Evolutionary conservation across 495 filamentous ascomycete genomes (phyloP).

Genomic region (Aspergillus ellipticus): DNA sequence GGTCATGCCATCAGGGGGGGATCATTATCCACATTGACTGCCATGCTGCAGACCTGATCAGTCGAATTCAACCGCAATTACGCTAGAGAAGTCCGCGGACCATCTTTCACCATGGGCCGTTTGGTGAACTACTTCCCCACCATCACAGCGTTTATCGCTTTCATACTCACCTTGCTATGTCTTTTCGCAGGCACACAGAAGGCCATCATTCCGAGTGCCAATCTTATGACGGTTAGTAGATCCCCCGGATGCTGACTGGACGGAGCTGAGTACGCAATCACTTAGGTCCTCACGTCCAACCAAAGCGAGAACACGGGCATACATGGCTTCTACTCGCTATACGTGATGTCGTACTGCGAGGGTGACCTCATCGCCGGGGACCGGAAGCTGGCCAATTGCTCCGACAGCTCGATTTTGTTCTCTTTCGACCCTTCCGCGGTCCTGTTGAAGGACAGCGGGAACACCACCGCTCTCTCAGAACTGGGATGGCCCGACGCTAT

Average conservation of each 20-base stretch:
- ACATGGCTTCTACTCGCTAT: conserved; percentile 70
- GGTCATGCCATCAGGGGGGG: neutral
- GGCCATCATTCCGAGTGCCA: conserved; percentile 57
- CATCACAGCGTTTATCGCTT: conserved; percentile 49
- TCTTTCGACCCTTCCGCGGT: conserved; percentile 58
- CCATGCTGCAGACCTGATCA: neutral
- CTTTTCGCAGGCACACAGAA: conserved; percentile 65
- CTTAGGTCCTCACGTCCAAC: conserved; percentile 37
- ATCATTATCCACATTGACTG: neutral
- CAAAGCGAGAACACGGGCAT: conserved; percentile 51
- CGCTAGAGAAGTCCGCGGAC: neutral
- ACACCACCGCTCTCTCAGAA: conserved; percentile 50
- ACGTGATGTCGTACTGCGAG: conserved; percentile 67
- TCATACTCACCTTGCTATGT: conserved; percentile 65
- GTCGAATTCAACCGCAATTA: neutral
- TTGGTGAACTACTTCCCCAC: conserved; percentile 19
- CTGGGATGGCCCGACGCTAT: conserved; percentile 63
- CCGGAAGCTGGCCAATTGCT: conserved; percentile 60
- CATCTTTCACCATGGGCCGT: neutral
- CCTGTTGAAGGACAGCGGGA: conserved; percentile 50
- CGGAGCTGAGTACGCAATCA: conserved; percentile 17
- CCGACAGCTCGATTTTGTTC: conserved; percentile 49
- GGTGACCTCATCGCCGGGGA: conserved; percentile 50
- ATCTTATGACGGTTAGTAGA: conserved; percentile 60
- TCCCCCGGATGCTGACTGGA: neutral